Percentiles rank a stretch among this genome's conserved stretches.
phyloP scores from a whole-genome alignment of 208 protist species.

The Trypanosomatidae sp. region DNA sequence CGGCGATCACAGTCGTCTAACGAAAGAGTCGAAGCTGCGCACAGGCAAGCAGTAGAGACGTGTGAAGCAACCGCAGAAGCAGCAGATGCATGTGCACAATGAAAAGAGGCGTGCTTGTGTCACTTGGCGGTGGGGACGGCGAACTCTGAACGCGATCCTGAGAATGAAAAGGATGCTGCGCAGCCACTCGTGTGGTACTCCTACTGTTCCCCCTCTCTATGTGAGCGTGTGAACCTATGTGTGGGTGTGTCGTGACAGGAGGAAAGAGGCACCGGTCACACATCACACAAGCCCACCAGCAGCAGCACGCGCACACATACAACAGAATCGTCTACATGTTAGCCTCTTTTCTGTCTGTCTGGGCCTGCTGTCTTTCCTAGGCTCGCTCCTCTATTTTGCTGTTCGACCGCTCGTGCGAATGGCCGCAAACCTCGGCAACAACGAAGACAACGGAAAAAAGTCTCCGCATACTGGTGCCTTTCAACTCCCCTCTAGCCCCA shows the following conservation, averaged over 20 bases:
- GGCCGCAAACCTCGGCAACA: neutral
- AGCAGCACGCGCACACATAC: neutral
- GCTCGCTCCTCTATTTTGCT: neutral
- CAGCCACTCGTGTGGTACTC: neutral
- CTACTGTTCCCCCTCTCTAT: neutral
- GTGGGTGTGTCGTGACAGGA: neutral
- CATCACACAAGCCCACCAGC: neutral
- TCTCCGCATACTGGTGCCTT: neutral
- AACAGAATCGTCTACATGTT: neutral
- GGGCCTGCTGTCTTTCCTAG: neutral
- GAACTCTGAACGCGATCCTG: neutral
- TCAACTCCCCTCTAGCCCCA: neutral
- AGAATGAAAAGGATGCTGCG: neutral
- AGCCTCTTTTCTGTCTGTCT: neutral
- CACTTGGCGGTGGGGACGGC: neutral
- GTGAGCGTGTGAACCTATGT: neutral
- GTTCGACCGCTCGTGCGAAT: neutral
- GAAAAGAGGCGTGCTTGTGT: neutral
- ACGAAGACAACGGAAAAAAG: too few relatives aligned
- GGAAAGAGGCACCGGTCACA: neutral
- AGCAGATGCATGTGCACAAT: conserved; percentile 6
- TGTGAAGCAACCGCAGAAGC: conserved; percentile 5
- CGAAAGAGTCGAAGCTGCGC: conserved; percentile 49
- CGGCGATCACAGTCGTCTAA: conserved; percentile 67
- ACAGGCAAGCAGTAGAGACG: conserved; percentile 19